Conservation (phyloP, 805 yeast species). For the Saccharomycopsis oosterbeekiorum region DNA sequence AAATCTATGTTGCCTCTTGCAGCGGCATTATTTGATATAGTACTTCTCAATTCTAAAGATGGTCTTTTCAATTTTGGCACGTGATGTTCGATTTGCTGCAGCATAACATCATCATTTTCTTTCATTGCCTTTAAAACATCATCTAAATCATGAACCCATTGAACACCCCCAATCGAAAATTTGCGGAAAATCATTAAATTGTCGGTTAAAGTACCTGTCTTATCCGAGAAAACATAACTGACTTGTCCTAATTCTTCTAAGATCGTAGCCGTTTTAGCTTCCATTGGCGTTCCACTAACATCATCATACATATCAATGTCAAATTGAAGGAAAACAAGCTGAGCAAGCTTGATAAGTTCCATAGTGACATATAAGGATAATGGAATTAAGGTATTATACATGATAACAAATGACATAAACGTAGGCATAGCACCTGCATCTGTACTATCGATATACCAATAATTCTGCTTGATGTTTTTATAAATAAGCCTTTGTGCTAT, state of each 20-base stretch:
- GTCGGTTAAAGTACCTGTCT: conserved; percentile 95
- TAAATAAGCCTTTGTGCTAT: conserved; percentile 60
- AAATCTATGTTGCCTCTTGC: not conserved
- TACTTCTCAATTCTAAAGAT: not conserved
- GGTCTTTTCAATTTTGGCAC: not conserved
- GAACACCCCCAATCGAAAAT: conserved; percentile 75
- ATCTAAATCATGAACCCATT: conserved; percentile 80
- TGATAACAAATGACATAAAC: conserved; percentile 90
- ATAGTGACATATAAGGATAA: conserved; percentile 89
- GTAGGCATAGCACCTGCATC: conserved; percentile 85
- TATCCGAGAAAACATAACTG: conserved; percentile 87
- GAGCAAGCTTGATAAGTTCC: conserved; percentile 90
- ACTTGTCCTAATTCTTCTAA: conserved; percentile 97
- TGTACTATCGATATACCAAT: conserved; percentile 65
- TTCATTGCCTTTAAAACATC: conserved; percentile 27
- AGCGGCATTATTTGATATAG: not conserved
- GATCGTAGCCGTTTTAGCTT: conserved; percentile 89
- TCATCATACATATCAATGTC: conserved; percentile 92
- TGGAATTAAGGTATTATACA: conserved; percentile 96
- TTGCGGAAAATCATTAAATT: conserved; percentile 89
- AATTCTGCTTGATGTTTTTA: conserved; percentile 27
- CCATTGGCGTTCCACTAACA: conserved; percentile 81
- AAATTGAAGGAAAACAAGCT: conserved; percentile 68
- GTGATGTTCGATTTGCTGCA: not conserved
- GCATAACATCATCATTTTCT: conserved; percentile 15